Evolutionary conservation across 768 basidiomycete genomes (phyloP).

Genomic region (Russula brevipes): DNA sequence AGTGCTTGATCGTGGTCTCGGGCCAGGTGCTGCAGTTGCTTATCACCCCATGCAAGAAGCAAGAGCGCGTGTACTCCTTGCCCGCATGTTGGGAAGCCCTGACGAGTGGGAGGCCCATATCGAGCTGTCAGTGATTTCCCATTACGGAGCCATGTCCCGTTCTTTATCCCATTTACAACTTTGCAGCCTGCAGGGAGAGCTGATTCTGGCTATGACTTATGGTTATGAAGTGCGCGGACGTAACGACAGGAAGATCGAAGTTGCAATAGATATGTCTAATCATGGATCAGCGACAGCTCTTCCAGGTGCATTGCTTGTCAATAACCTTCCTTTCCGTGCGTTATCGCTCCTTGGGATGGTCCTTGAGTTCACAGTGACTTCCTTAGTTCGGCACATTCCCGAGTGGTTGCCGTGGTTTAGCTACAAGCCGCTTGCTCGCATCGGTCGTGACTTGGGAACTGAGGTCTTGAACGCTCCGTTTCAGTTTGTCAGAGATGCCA

Average conservation of each 20-base stretch:
- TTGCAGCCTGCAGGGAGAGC: no score
- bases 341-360: no score
- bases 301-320: background rate
- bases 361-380: no score
- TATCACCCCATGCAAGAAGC: conserved; percentile 3
- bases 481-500: conserved; percentile 9
- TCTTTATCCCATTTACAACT: no score
- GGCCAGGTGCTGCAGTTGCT: background rate
- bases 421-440: conserved; percentile 8
- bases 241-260: no score
- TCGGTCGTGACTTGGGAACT: background rate
- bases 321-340: background rate
- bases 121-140: background rate
- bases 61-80: background rate
- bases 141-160: no score
- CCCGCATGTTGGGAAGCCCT: background rate
- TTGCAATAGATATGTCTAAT: no score
- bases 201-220: no score
- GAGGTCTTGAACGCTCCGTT: background rate
- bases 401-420: conserved; percentile 13
- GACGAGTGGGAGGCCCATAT: background rate
- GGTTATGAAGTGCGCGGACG: no score
- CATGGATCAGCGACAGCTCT: background rate
- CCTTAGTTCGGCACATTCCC: conserved; percentile 5
- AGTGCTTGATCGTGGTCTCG: conserved; percentile 3